Percentiles rank a stretch among this genome's conserved stretches.
phyloP scores from a whole-genome alignment of 2,329 filamentous ascomycete species.

The Teratosphaeria zuluensis region DNA sequence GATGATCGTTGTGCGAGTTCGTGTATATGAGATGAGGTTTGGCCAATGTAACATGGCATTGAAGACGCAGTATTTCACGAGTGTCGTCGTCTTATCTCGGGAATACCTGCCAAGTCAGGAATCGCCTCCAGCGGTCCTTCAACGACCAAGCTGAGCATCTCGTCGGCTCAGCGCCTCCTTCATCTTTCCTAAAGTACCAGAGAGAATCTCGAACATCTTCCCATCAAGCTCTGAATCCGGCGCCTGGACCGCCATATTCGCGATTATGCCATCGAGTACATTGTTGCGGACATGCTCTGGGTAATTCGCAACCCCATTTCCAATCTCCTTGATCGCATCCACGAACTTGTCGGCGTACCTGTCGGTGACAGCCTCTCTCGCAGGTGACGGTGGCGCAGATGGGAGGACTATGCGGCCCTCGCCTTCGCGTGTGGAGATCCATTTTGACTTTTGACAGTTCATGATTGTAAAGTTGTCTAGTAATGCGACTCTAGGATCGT shows the following conservation, averaged over 20 bases:
- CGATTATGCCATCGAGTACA: not conserved
- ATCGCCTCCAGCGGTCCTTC: not conserved
- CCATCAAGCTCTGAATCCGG: not conserved
- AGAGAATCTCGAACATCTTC: not conserved
- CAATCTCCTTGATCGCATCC: not conserved
- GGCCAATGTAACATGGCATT: too few species aligned
- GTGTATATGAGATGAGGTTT: too few species aligned
- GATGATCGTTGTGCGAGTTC: too few species aligned
- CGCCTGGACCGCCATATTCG: not conserved
- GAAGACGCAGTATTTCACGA: too few species aligned
- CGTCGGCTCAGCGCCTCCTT: not conserved
- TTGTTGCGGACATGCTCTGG: not conserved
- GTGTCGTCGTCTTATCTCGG: too few species aligned
- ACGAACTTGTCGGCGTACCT: not conserved
- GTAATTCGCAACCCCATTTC: not conserved
- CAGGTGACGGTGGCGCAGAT: too few species aligned
- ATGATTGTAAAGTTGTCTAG: not conserved
- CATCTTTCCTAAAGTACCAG: not conserved
- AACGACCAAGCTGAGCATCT: not conserved
- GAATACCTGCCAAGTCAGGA: too few species aligned
- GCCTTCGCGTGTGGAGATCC: not conserved
- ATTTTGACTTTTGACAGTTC: not conserved
- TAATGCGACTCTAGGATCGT: not conserved
- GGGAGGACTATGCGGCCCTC: not conserved
- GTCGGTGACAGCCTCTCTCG: not conserved